Conservation (phyloP, 768 basidiomycete species). For the Wakefieldia striispora region DNA sequence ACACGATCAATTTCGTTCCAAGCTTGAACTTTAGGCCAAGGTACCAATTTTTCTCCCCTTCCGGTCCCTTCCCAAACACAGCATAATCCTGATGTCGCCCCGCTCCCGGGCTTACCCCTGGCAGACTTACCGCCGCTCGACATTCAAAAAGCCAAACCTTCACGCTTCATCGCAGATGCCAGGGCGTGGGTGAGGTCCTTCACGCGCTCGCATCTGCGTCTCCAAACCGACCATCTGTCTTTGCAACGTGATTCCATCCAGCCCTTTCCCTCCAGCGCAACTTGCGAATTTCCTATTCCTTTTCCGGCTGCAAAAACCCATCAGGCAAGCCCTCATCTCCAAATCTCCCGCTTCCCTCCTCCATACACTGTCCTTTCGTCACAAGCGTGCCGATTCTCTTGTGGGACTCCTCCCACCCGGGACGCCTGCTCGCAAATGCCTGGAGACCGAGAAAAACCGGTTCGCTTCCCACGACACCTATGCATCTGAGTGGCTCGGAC, state of each 20-base stretch:
- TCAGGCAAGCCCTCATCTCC: conserved; percentile 37
- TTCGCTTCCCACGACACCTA: conserved; percentile 62
- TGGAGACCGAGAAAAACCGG: conserved; percentile 37
- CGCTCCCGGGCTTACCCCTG: conserved; percentile 59
- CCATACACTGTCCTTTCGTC: conserved; percentile 60
- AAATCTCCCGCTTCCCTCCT: conserved; percentile 55
- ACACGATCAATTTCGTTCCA: conserved; percentile 53
- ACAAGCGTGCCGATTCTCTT: conserved; percentile 32
- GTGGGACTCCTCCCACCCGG: conserved; percentile 37
- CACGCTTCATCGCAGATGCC: too few species aligned
- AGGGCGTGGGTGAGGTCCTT: too few species aligned
- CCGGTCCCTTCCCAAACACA: conserved; percentile 24
- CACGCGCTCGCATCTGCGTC: conserved; percentile 74
- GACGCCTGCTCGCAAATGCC: conserved; percentile 43
- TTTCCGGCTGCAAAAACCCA: conserved; percentile 45
- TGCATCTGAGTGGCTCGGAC: conserved; percentile 62
- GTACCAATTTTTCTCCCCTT: conserved; percentile 34
- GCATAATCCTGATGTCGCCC: conserved; percentile 45
- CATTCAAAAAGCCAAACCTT: conserved; percentile 48
- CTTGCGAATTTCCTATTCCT: conserved; percentile 30
- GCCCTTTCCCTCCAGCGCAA: conserved; percentile 35
- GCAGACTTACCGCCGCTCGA: conserved; percentile 64
- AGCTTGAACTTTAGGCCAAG: conserved; percentile 63
- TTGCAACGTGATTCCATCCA: too few species aligned
- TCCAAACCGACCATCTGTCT: too few species aligned